Conservation (phyloP, 495 filamentous ascomycete species). For the Aspergillus taichungensis region DNA sequence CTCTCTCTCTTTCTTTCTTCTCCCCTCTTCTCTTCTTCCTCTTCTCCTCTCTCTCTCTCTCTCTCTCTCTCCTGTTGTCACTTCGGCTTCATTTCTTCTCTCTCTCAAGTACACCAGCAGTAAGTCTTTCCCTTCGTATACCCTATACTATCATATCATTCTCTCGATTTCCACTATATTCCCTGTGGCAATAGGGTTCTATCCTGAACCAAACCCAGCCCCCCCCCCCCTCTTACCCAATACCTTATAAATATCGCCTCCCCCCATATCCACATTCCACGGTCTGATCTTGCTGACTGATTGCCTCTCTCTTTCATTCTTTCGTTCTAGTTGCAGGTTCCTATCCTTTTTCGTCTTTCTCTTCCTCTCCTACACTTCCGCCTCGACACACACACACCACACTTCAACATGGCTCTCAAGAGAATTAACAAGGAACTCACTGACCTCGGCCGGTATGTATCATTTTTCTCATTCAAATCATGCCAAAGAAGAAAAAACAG, state of each 20-base stretch:
- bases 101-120: not conserved
- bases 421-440: constrained; percentile 99
- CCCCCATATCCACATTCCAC: too few species aligned
- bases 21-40: constrained; percentile 13
- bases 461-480: too few species aligned
- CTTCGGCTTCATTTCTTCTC: constrained; percentile 3
- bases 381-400: constrained; percentile 19
- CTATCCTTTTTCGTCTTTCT: not conserved
- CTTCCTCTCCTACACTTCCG: constrained; percentile 5
- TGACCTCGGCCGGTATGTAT: constrained; percentile 86
- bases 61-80: constrained; percentile 6
- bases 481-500: too few species aligned
- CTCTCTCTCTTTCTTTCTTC: constrained; percentile 12
- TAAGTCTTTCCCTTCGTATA: not conserved
- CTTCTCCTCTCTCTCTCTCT: constrained; percentile 7
- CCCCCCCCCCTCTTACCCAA: not conserved
- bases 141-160: not conserved
- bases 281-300: not conserved
- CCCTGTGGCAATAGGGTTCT: too few species aligned
- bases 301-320: constrained; percentile 9
- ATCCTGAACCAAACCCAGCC: not conserved
- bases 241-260: not conserved
- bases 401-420: constrained; percentile 88
- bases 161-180: not conserved
- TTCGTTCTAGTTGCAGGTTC: constrained; percentile 8